Conservation (phyloP, 192 early-diverging fungal genomes). For the Coemansia aciculifera region DNA sequence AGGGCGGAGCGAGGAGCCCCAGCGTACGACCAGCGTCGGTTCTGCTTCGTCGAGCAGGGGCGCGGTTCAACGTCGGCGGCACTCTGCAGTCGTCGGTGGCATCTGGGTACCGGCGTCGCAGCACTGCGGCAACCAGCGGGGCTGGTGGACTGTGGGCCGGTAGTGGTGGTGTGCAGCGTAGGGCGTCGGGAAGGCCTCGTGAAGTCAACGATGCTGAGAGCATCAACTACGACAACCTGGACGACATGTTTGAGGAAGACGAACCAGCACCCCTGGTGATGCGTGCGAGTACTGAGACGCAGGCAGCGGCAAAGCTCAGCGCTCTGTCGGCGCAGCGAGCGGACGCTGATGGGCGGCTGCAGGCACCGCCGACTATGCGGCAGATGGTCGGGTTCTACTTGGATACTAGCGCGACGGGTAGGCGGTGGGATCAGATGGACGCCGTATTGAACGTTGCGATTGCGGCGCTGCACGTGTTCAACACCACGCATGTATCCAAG, state of each 20-base stretch:
- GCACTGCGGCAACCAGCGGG: slow-evolving; percentile 21
- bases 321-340: slow-evolving; percentile 45
- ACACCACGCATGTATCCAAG: slow-evolving; percentile 53
- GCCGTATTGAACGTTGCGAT: slow-evolving; percentile 54
- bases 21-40: background rate
- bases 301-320: slow-evolving; percentile 27
- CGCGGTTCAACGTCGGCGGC: slow-evolving; percentile 37
- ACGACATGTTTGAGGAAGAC: slow-evolving; percentile 40
- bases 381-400: slow-evolving; percentile 57
- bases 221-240: slow-evolving; percentile 41
- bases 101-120: slow-evolving; percentile 25
- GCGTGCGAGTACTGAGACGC: slow-evolving; percentile 23
- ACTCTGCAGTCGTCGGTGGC: slow-evolving; percentile 41
- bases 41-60: slow-evolving; percentile 1
- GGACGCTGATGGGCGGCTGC: slow-evolving; percentile 25
- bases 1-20: background rate
- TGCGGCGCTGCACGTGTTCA: slow-evolving; percentile 56
- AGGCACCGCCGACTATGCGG: slow-evolving; percentile 46
- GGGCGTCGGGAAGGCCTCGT: background rate
- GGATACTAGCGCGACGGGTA: slow-evolving; percentile 53
- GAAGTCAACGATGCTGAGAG: slow-evolving; percentile 25
- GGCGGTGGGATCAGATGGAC: slow-evolving; percentile 65
- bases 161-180: background rate
- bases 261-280: slow-evolving; percentile 15
- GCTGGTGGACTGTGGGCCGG: background rate